Evolutionary conservation across 768 basidiomycete species (phyloP), one percentile per base, ranked within the genome.

Genomic region (Boletus bicolor): DNA sequence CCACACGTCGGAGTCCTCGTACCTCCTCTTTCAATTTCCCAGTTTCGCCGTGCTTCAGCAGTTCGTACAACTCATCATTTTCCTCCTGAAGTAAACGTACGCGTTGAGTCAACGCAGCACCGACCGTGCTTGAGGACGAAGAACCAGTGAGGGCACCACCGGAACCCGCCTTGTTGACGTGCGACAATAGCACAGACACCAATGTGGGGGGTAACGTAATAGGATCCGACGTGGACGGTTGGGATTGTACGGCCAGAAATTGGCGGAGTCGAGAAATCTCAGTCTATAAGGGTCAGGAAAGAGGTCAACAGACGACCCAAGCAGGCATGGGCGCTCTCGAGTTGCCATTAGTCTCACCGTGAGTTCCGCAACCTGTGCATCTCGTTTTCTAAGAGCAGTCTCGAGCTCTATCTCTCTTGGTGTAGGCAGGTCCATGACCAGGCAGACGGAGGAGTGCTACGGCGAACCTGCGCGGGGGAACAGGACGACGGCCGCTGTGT

Each of bases 21-120:
- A 87, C 87, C 68, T 93, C 89, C 65, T 92, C 91, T 68, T 91
- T 91, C 58, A 93, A 67, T 67, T 81, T 85, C 5, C 90, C 91
- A 0, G 88, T 87, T 71, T 93, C 91, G 39, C 86, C 82, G 26
- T 76, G 76, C 68, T 83, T 87, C 53, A 93, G 72, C 10, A 93
- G 73, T 47, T 84, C 81, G 67, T 93, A 93, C 17, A 93, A 70
- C 59, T 93, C 91, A 61, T 93, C 90, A 56, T 93, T 93, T 70
- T 93, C 91, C 53, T 91, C 87, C 67, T 93, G 91, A 10, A 93
- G 74, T 17, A 85, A 70, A 46, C 82, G 82, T 28, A 82, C 80
- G 45, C 89, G 79, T 64, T 92, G 90, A 0, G 82, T 87, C 54
- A 93, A 78, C 0, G 91, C 91, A n/a, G 84, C 77, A 38, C 82